A percentile compares a stretch with the other conserved stretches of the same genome.
Conservation (phyloP, 2,329 filamentous ascomycete species). For the Achaetomium macrosporum region DNA sequence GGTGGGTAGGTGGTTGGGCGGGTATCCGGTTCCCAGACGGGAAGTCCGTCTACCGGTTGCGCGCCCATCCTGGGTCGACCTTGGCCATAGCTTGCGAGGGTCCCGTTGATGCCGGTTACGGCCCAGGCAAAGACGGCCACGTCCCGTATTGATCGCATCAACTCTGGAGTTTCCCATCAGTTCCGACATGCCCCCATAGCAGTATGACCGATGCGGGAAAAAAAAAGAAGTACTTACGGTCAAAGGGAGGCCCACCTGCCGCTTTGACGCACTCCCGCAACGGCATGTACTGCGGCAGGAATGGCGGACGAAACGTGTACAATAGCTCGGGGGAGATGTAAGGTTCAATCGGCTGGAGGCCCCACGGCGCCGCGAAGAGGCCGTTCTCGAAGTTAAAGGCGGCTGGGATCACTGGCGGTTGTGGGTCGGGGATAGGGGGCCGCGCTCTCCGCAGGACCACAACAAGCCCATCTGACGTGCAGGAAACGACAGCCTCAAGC, state of each 20-base stretch:
- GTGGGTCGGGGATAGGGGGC: conserved; percentile 57
- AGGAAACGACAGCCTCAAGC: conserved; percentile 85
- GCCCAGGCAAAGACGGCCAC: conserved; percentile 87
- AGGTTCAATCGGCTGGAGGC: conserved; percentile 55
- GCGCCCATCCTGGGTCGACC: conserved; percentile 60
- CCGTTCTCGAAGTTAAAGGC: conserved; percentile 50
- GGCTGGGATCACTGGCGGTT: conserved; percentile 41
- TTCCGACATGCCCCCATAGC: not conserved
- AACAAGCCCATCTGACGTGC: conserved; percentile 80
- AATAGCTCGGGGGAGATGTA: conserved; percentile 38
- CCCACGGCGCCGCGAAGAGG: conserved; percentile 77
- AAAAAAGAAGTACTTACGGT: conserved; percentile 33
- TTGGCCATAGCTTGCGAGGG: conserved; percentile 56
- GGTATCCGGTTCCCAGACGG: conserved; percentile 50
- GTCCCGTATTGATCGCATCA: conserved; percentile 77
- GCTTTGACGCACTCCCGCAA: conserved; percentile 39
- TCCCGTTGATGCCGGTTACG: conserved; percentile 72
- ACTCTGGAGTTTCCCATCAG: conserved; percentile 30
- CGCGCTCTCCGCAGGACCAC: conserved; percentile 72
- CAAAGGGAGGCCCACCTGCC: conserved; percentile 48
- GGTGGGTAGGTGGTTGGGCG: conserved; percentile 30
- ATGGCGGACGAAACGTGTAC: conserved; percentile 39
- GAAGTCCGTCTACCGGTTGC: conserved; percentile 54
- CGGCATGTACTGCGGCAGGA: conserved; percentile 41
- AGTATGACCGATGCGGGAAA: not conserved